phyloP scores from a whole-genome alignment of 805 yeast species.

The Yueomyces sinensis region DNA sequence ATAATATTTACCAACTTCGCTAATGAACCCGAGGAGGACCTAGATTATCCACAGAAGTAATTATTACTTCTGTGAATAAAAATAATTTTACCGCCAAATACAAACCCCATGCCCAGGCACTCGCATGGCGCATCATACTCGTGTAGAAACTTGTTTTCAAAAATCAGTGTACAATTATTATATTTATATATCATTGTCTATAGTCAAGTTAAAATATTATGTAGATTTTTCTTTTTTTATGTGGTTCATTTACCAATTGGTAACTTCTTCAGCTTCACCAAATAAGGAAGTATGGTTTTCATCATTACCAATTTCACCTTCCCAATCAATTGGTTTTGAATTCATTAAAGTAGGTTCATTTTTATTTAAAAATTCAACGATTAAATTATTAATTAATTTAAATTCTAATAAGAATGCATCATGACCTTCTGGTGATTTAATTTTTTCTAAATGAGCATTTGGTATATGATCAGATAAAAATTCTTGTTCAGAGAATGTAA shows the following conservation, averaged over 20 bases:
- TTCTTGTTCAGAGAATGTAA: slow-evolving; percentile 86
- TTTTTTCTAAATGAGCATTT: slow-evolving; percentile 50
- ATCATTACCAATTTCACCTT: slow-evolving; percentile 31
- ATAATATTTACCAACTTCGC: no score
- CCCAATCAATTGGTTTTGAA: slow-evolving; percentile 26
- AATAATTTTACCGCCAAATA: no score
- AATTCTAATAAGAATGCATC: slow-evolving; percentile 93
- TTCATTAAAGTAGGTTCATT: slow-evolving; percentile 48
- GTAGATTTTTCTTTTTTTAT: no score
- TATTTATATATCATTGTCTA: no score
- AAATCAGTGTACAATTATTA: no score
- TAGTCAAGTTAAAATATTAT: no score
- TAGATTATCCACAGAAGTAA: no score
- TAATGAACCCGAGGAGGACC: no score
- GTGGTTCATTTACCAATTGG: slow-evolving; percentile 80
- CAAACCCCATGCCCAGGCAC: no score
- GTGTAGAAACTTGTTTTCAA: no score
- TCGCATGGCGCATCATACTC: neutral
- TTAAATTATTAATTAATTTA: slow-evolving; percentile 58
- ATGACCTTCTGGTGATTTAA: slow-evolving; percentile 91
- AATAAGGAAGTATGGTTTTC: slow-evolving; percentile 51
- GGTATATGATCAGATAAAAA: slow-evolving; percentile 66
- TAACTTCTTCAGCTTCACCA: slow-evolving; percentile 91
- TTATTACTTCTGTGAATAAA: no score
- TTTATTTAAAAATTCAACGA: slow-evolving; percentile 49